These are phyloP conservation scores for Trichoderma hamatum DNA, from an alignment of 2,329 filamentous ascomycete genomes.

Conservation along the genomic window DNA sequence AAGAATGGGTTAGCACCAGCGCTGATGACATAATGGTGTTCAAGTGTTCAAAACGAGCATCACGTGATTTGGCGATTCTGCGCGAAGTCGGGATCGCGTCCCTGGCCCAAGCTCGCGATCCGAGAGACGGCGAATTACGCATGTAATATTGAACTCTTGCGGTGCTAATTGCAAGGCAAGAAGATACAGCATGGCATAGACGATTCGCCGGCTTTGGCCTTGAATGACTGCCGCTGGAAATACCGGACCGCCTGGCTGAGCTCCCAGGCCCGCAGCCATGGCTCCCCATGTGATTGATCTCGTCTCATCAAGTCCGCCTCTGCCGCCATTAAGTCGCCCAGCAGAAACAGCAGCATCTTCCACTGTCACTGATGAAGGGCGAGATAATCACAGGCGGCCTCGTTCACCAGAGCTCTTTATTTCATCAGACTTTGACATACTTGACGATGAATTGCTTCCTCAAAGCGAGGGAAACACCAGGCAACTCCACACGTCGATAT, in stretches of 20 bases:
- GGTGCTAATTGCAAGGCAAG: neutral
- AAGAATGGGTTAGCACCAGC: neutral
- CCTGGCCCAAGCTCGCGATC: neutral
- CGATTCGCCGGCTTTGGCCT: neutral
- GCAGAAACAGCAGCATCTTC: neutral
- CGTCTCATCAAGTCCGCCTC: slow-evolving; percentile 42
- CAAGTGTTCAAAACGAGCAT: too few relatives aligned
- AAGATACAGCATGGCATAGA: neutral
- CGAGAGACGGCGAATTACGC: neutral
- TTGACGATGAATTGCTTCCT: neutral
- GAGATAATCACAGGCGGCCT: neutral
- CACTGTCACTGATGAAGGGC: neutral
- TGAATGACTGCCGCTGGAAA: neutral
- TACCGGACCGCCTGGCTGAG: too few relatives aligned
- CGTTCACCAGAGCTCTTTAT: neutral
- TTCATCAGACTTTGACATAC: slow-evolving; percentile 9
- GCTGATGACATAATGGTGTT: neutral
- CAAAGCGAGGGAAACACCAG: neutral
- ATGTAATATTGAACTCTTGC: neutral
- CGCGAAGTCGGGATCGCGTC: neutral
- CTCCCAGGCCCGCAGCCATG: too few relatives aligned
- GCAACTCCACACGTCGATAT: neutral
- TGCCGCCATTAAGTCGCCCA: neutral
- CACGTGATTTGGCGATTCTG: slow-evolving; percentile 17
- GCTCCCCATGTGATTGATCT: slow-evolving; percentile 42